Evolutionary conservation across 495 filamentous ascomycete genomes (phyloP), one percentile per base, ranked within the genome.

Genomic region (Aspergillus diversus): DNA sequence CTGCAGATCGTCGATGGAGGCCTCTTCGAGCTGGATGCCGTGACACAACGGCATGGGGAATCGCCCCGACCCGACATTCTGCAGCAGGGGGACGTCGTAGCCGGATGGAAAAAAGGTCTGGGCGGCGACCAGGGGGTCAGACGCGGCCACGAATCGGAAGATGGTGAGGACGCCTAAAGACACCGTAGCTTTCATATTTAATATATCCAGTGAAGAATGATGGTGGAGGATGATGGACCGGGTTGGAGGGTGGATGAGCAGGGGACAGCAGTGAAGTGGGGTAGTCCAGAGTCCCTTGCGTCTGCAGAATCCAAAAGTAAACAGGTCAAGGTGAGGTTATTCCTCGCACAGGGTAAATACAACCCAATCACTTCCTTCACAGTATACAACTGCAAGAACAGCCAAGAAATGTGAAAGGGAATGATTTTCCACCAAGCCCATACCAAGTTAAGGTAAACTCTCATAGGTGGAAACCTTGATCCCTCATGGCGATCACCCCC

Each of bases 31-130:
- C 47, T 79, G 76, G 63, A 90, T 73, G 31, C 83, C 83, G 58
- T 84, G 75, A 72, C 89, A 91, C 9, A 63, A 68, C 4, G 82
- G 82, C 87, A 92, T 89, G 32, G 83, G 82, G 64, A 87, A 86
- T 43, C 79, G 64, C 13, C 60, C 69, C 27, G 71, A 63, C 15
- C 76, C 74, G 59, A 65, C 58, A 49, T 66, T 65, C 21, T 74
- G 66, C 59, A 75, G 59, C 12, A 65, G 54, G 15, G 81, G 81
- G 66, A 84, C 81, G 54, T 81, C 73, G 64, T 74, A 80, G 5
- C 16, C 15, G 16, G 46, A 70, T 66, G 64, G 73, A 78, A 42
- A 75, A 76, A 32, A 39, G 46, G 78, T 64, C 66, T 79, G 75
- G 17, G 71, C 71, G 6, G 66, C 63, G 55, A 80, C 68, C 48